Conservation (phyloP, 2,329 filamentous ascomycete genomes). For the Neodidymelliopsis sp. region DNA sequence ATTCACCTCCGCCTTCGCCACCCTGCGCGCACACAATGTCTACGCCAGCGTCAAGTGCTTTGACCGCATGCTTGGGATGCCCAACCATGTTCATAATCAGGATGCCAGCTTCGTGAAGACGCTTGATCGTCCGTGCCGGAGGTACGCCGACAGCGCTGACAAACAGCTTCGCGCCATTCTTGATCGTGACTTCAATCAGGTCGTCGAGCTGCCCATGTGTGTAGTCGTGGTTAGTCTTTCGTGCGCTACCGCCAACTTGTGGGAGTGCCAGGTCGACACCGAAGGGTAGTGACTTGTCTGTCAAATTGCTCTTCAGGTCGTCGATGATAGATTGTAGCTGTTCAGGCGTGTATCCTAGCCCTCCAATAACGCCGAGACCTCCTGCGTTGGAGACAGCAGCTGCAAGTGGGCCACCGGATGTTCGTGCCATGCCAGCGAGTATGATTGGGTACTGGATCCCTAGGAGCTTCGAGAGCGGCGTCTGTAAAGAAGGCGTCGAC, state of each 20-base stretch:
- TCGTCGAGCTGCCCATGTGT: slow-evolving; percentile 88
- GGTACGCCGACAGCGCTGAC: slow-evolving; percentile 90
- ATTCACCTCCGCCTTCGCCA: slow-evolving; percentile 78
- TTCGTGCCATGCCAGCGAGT: slow-evolving; percentile 92
- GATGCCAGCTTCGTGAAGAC: slow-evolving; percentile 80
- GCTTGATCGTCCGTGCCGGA: slow-evolving; percentile 73
- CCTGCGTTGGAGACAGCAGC: slow-evolving; percentile 75
- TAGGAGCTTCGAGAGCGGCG: slow-evolving; percentile 64
- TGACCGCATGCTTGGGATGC: slow-evolving; percentile 87
- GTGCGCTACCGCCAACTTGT: slow-evolving; percentile 82
- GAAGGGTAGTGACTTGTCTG: slow-evolving; percentile 75
- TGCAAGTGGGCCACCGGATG: slow-evolving; percentile 55
- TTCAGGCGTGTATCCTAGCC: slow-evolving; percentile 60
- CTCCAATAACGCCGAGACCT: slow-evolving; percentile 70
- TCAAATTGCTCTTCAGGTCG: slow-evolving; percentile 81
- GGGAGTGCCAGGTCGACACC: slow-evolving; percentile 91
- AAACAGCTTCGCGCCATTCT: slow-evolving; percentile 83
- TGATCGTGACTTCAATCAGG: slow-evolving; percentile 84
- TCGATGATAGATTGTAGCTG: slow-evolving; percentile 82
- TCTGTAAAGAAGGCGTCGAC: slow-evolving; percentile 45
- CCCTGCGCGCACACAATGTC: slow-evolving; percentile 94
- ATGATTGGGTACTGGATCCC: slow-evolving; percentile 88
- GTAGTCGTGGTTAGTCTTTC: slow-evolving; percentile 96
- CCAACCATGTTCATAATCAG: slow-evolving; percentile 98
- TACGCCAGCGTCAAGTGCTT: slow-evolving; percentile 84